A percentile compares a stretch with the other conserved stretches of the same genome.
Conservation (phyloP, 441 rosid species). For the Codiaeum variegatum region DNA sequence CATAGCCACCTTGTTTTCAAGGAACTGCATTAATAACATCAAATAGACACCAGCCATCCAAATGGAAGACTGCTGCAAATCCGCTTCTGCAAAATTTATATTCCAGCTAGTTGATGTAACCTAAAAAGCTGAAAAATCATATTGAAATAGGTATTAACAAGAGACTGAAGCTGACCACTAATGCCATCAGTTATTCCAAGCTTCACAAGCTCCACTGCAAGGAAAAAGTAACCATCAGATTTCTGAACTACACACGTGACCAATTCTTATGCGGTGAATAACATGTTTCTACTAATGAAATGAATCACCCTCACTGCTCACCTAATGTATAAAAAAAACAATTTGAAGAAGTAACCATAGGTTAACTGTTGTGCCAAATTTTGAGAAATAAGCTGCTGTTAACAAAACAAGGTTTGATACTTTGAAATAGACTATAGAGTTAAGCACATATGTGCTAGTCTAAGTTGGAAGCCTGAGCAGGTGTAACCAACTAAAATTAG, state of each 20-base stretch:
- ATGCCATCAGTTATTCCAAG: conserved; percentile 78
- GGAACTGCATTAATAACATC: conserved; percentile 88
- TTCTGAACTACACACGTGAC: background rate
- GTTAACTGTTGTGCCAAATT: background rate
- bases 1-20: conserved; percentile 90
- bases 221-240: conserved; percentile 17
- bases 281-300: background rate
- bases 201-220: conserved; percentile 73
- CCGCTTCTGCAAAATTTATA: conserved; percentile 60
- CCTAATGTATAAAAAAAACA: conserved; percentile 2
- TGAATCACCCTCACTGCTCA: background rate
- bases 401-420: background rate
- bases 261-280: background rate
- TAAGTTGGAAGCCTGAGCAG: background rate
- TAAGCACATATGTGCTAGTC: background rate
- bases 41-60: conserved; percentile 96
- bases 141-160: conserved; percentile 12
- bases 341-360: background rate
- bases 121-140: conserved; percentile 15
- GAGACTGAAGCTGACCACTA: conserved; percentile 48
- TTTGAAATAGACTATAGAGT: background rate
- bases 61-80: conserved; percentile 82
- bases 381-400: background rate
- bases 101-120: conserved; percentile 18
- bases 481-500: background rate